phyloP scores from a whole-genome alignment of 257 asterid species.

The Lantana camara region DNA sequence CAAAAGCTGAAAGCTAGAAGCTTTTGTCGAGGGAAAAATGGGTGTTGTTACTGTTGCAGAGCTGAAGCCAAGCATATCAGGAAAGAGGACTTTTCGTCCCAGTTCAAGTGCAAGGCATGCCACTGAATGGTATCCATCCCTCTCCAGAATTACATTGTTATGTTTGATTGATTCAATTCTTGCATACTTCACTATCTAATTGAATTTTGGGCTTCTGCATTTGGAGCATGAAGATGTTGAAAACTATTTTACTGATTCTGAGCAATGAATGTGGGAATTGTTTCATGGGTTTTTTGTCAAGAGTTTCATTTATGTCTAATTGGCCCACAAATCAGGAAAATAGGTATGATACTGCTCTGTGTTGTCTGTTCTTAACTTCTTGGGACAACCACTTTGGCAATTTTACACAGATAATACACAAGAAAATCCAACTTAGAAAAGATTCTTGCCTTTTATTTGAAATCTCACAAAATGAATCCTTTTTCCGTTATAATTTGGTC shows the following conservation, averaged over 20 bases:
- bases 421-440: conserved; percentile 23
- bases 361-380: conserved; percentile 26
- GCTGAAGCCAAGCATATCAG: conserved; percentile 81
- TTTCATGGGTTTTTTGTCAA: not conserved
- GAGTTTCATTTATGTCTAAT: conserved; percentile 13
- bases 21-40: conserved; percentile 41
- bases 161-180: conserved; percentile 20
- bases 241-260: conserved; percentile 19
- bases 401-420: not conserved
- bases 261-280: conserved; percentile 6
- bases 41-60: conserved; percentile 81
- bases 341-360: conserved; percentile 4
- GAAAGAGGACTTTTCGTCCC: conserved; percentile 78
- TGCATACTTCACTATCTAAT: not conserved
- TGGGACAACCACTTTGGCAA: not conserved
- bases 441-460: not conserved
- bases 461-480: conserved; percentile 15
- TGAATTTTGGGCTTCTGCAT: too few relatives aligned
- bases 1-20: conserved; percentile 26
- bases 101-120: conserved; percentile 78
- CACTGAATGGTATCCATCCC: conserved; percentile 60
- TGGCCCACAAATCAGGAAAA: conserved; percentile 28
- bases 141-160: not conserved
- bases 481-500: conserved; percentile 8
- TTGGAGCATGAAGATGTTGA: not conserved